phyloP scores from a whole-genome alignment of 768 basidiomycete species.

The Pisolithus sp. region DNA sequence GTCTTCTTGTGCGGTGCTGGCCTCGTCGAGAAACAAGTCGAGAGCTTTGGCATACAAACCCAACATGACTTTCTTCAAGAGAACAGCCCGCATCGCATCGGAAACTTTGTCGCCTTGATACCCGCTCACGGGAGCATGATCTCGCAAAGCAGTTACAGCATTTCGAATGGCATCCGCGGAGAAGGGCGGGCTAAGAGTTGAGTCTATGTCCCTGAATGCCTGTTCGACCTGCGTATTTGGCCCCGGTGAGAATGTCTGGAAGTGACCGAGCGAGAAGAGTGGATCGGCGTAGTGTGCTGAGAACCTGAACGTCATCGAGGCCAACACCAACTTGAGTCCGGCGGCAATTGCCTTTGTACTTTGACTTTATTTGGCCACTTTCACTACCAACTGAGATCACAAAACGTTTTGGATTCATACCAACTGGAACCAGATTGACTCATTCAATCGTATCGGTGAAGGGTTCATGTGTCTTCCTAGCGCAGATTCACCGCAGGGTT shows the following conservation, averaged over 20 bases:
- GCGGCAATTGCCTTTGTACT: too few relatives aligned
- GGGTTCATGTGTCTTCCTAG: too few relatives aligned
- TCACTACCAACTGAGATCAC: too few relatives aligned
- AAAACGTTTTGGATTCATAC: too few relatives aligned
- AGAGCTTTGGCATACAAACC: slow-evolving; percentile 61
- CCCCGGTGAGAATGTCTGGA: slow-evolving; percentile 4
- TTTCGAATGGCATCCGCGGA: slow-evolving; percentile 10
- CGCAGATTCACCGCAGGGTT: too few relatives aligned
- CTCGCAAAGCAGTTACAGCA: slow-evolving; percentile 13
- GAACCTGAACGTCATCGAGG: slow-evolving; percentile 7
- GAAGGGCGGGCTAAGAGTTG: slow-evolving; percentile 17
- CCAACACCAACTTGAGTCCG: too few relatives aligned
- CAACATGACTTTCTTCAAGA: slow-evolving; percentile 45
- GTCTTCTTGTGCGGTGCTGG: slow-evolving; percentile 64
- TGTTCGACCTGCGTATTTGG: slow-evolving; percentile 8
- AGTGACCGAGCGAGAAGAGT: slow-evolving; percentile 14
- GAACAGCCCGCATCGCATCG: slow-evolving; percentile 23
- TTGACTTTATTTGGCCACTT: too few relatives aligned
- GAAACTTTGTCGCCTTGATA: slow-evolving; percentile 1
- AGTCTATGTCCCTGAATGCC: slow-evolving; percentile 11
- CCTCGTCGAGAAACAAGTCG: slow-evolving; percentile 58
- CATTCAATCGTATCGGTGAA: too few relatives aligned
- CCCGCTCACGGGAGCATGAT: background rate
- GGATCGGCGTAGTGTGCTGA: slow-evolving; percentile 23
- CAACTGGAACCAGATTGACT: too few relatives aligned